Evolutionary conservation across 1,284 basidiomycete species (phyloP).

Genomic region (Hortiboletus rubellus): DNA sequence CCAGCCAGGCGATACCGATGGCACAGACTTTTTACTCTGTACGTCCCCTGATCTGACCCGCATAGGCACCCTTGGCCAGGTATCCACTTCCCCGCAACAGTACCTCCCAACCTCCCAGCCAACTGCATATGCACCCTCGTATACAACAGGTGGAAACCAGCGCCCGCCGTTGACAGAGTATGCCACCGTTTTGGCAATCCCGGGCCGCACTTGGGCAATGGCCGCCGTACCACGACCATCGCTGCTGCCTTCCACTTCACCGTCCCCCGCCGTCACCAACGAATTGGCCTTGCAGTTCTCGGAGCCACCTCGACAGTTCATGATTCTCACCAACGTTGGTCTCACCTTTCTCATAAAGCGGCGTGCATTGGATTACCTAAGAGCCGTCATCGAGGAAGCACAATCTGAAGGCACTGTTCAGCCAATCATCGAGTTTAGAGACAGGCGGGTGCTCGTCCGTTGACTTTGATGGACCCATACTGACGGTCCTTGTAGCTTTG

Average conservation of each 20-base stretch:
- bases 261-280: conserved; percentile 59
- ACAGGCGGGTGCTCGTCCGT: conserved; percentile 49
- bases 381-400: conserved; percentile 71
- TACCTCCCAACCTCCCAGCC: conserved; percentile 39
- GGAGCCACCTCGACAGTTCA: conserved; percentile 72
- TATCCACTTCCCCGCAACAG: conserved; percentile 46
- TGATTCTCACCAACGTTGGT: conserved; percentile 85
- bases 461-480: neutral
- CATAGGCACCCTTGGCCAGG: conserved; percentile 62
- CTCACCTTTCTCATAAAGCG: conserved; percentile 83
- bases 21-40: conserved; percentile 74
- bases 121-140: conserved; percentile 38
- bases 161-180: conserved; percentile 73
- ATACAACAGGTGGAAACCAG: conserved; percentile 45
- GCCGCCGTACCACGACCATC: conserved; percentile 51
- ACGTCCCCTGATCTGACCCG: conserved; percentile 75
- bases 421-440: conserved; percentile 70
- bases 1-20: conserved; percentile 71
- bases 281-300: conserved; percentile 82
- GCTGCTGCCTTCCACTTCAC: conserved; percentile 39
- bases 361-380: conserved; percentile 80
- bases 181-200: conserved; percentile 72
- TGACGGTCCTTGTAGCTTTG: conserved; percentile 56
- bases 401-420: conserved; percentile 67
- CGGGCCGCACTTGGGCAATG: conserved; percentile 84